Evolutionary conservation across 1,139 yeast genomes (phyloP), one percentile per base, ranked within the genome.

Genomic region (Geotrichum siamense): DNA sequence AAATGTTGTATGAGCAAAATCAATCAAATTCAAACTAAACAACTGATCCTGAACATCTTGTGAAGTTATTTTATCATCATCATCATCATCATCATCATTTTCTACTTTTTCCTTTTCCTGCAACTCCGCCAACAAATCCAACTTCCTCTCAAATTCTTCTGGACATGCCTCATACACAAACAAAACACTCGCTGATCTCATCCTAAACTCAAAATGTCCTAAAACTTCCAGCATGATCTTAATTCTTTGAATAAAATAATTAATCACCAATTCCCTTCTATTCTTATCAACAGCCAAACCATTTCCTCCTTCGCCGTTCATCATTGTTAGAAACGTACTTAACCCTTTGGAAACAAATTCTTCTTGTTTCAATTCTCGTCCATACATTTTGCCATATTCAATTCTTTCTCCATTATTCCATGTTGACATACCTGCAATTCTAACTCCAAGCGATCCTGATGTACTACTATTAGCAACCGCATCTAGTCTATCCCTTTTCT

Each of bases 1-100:
- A 49, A 74, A 65, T 51, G 69, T 74, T 0, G 96, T 76, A 60
- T 89, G 97, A 0, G 96, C 97, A 69, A 91, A 87, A 61, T 91
- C 98, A 13, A 91, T 86, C 45, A 89, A 56, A 38, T 78, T 71
- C 39, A 86, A 68, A 5, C 76, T 66, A 51, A 85, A 75, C 39
- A 78, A 57, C 1, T 70, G 47, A 25, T 43, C 50, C 21, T 41
- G 47, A 23, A 43, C 29, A 23, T 44, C 48, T 65, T 12, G 64
- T 48, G 19, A 50, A 43, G 26, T 47, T 47, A 26, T 48, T 58
- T 52, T 62, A 2, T 51, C 58, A 12, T 53, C 63, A 2, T 51
- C 57, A 8, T 55, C 62, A 3, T 55, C 59, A 6, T 54, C 62
- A 2, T 47, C 53, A 10, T 50, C 57, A 2, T 56, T 58, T 17